phyloP scores from a whole-genome alignment of 495 filamentous ascomycete genomes.

The Cairneyella variabilis region DNA sequence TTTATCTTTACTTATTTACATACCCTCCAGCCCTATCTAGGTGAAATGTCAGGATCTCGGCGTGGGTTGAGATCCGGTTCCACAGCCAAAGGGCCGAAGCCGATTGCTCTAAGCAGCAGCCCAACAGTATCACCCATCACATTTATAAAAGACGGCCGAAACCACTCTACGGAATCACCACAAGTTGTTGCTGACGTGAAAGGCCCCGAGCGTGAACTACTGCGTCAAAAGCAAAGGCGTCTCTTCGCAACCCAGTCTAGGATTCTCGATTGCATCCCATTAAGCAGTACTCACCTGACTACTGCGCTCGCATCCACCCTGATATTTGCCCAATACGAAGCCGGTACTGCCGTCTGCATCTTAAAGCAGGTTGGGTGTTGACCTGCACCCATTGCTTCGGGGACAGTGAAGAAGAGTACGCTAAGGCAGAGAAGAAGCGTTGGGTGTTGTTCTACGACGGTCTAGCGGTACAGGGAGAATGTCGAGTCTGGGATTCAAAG shows the following conservation, averaged over 20 bases:
- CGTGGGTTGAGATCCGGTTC: too few relatives aligned
- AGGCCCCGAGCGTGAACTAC: slow-evolving; percentile 10
- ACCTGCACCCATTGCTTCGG: slow-evolving; percentile 41
- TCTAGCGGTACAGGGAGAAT: slow-evolving; percentile 31
- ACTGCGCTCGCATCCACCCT: slow-evolving; percentile 31
- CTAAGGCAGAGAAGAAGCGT: slow-evolving; percentile 10
- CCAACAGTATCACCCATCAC: too few relatives aligned
- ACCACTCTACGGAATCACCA: too few relatives aligned
- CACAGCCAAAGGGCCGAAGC: too few relatives aligned
- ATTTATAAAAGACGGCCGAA: too few relatives aligned
- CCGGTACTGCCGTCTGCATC: slow-evolving; percentile 39
- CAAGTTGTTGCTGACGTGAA: slow-evolving; percentile 12
- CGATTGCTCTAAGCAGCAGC: too few relatives aligned
- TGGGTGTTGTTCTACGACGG: slow-evolving; percentile 39
- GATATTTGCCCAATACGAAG: slow-evolving; percentile 39
- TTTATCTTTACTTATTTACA: too few relatives aligned
- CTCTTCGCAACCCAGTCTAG: slow-evolving; percentile 4
- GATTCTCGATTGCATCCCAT: slow-evolving; percentile 1
- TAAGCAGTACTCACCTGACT: background rate
- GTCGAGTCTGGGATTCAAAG: slow-evolving; percentile 29
- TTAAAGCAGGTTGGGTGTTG: slow-evolving; percentile 32
- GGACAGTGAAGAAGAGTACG: slow-evolving; percentile 28
- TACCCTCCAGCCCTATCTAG: too few relatives aligned
- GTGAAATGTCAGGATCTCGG: too few relatives aligned
- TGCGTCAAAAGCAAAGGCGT: slow-evolving; percentile 22